Percentiles rank a stretch among this genome's conserved stretches.
Conservation (phyloP, 78 protist species). For the Andalucia godoyi region DNA sequence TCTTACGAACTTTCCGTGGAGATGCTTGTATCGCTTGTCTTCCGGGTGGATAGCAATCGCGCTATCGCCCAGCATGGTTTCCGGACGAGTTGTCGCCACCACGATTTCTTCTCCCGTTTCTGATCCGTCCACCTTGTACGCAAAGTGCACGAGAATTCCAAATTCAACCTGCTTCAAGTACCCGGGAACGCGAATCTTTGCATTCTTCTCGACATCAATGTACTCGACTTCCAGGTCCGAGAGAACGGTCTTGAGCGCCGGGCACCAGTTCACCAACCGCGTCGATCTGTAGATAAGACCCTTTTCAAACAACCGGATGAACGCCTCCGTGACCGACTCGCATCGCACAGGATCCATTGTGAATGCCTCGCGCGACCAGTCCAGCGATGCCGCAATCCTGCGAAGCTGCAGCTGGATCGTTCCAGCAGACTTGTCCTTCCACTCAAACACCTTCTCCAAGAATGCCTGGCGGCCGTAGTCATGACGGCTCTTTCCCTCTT, state of each 20-base stretch:
- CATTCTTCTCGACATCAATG: slow-evolving; percentile 32
- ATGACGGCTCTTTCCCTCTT: slow-evolving; percentile 34
- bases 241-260: slow-evolving; percentile 89
- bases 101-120: slow-evolving; percentile 57
- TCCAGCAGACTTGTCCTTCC: slow-evolving; percentile 79
- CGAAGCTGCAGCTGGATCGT: slow-evolving; percentile 78
- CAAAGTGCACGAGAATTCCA: slow-evolving; percentile 69
- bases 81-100: slow-evolving; percentile 98
- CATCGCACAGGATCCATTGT: slow-evolving; percentile 78
- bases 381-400: slow-evolving; percentile 83
- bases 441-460: slow-evolving; percentile 80
- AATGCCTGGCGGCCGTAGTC: slow-evolving; percentile 92
- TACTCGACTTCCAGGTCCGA: slow-evolving; percentile 95
- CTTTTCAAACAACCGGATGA: slow-evolving; percentile 63
- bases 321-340: slow-evolving; percentile 80
- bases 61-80: slow-evolving; percentile 97
- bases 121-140: slow-evolving; percentile 78
- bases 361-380: slow-evolving; percentile 94
- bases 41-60: slow-evolving; percentile 98
- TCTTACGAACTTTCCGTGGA: slow-evolving; percentile 58
- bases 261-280: slow-evolving; percentile 95
- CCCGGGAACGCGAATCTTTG: slow-evolving; percentile 65
- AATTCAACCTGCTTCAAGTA: slow-evolving; percentile 38
- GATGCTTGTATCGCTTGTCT: slow-evolving; percentile 70
- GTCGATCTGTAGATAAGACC: slow-evolving; percentile 66